A percentile compares a stretch with the other conserved stretches of the same genome.
Conservation (phyloP, 306 rosid genomes). For the Rosa lucieae region DNA sequence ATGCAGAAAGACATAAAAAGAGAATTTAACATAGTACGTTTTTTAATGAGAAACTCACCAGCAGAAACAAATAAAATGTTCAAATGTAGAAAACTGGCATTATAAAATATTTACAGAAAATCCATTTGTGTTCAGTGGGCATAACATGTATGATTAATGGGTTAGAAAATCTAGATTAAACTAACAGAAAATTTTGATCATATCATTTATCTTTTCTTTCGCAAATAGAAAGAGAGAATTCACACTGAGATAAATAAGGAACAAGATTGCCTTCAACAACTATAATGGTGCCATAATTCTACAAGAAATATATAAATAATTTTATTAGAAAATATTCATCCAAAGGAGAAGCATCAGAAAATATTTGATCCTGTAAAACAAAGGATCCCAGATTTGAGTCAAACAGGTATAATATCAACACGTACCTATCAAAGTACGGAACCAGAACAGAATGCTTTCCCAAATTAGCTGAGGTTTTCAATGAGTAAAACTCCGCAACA, state of each 20-base stretch:
- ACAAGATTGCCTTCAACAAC: not conserved
- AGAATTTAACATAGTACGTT: not conserved
- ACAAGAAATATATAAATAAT: not conserved
- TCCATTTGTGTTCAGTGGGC: not conserved
- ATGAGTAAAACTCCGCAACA: slow-evolving; percentile 62
- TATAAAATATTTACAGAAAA: not conserved
- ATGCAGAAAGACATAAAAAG: not conserved
- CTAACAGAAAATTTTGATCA: not conserved
- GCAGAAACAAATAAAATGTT: not conserved
- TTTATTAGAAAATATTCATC: not conserved
- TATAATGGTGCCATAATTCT: not conserved
- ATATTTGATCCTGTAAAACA: slow-evolving; percentile 14
- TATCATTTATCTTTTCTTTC: not conserved
- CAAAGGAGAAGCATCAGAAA: not conserved
- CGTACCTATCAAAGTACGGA: slow-evolving; percentile 71
- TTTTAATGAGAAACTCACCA: not conserved
- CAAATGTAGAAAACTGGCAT: not conserved
- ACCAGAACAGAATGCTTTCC: slow-evolving; percentile 57
- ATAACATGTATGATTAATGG: not conserved
- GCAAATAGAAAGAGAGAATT: not conserved
- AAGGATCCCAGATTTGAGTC: not conserved
- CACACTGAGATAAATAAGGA: not conserved
- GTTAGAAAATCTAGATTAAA: not conserved
- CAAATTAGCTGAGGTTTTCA: slow-evolving; percentile 40
- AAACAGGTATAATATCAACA: slow-evolving; percentile 7